Evolutionary conservation across 202 grass and related monocot species (phyloP).

Genomic region (Bolboschoenoplectus hybrid): DNA sequence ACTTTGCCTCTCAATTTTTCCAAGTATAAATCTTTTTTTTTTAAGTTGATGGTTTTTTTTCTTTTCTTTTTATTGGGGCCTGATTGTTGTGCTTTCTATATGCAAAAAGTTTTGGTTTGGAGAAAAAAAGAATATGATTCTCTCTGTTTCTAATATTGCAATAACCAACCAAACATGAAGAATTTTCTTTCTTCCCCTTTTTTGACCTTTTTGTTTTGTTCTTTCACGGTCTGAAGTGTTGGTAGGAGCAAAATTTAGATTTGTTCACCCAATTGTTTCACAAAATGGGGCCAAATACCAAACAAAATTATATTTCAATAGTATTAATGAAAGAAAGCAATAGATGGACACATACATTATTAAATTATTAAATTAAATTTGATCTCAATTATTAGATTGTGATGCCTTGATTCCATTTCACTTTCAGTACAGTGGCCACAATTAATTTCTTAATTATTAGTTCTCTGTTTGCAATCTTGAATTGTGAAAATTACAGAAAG

Average conservation of each 20-base stretch:
- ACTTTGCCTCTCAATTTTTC: background rate
- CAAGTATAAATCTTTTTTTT: no score
- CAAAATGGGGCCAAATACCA: background rate
- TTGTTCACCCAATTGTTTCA: constrained; percentile 18
- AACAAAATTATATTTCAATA: background rate
- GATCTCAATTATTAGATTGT: constrained; percentile 25
- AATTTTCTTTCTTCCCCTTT: constrained; percentile 24
- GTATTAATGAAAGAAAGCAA: background rate
- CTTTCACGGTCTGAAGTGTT: constrained; percentile 8
- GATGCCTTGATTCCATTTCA: background rate
- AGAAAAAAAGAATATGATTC: constrained; percentile 33
- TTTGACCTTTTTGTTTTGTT: constrained; percentile 26
- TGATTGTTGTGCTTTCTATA: constrained; percentile 1
- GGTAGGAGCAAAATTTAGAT: constrained; percentile 2
- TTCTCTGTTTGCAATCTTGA: background rate
- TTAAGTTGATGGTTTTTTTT: background rate
- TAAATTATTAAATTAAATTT: background rate
- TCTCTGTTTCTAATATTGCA: constrained; percentile 33
- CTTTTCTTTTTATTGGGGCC: background rate
- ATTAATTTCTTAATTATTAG: background rate
- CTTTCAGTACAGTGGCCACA: background rate
- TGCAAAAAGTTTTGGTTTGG: constrained; percentile 25
- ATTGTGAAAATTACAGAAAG: background rate
- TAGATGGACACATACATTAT: constrained; percentile 24
- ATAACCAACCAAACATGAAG: constrained; percentile 30